phyloP scores from a whole-genome alignment of 192 early-diverging fungal species.

The Chytriomyces hyalinus region DNA sequence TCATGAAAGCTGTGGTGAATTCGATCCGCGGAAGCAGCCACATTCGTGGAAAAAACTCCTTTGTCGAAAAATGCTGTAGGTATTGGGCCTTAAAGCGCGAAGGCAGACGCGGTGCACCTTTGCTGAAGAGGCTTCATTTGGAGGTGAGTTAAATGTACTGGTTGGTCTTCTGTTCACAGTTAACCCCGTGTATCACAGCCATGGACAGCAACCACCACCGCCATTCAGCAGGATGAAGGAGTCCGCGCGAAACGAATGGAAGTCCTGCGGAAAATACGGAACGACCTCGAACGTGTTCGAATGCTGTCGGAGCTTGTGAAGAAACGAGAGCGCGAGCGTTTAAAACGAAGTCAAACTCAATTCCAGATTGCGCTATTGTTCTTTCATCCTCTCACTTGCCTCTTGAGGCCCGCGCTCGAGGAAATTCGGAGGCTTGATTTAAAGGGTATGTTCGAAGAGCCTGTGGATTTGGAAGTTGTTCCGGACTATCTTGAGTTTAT shows the following conservation, averaged over 20 bases:
- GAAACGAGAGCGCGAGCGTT: constrained; percentile 53
- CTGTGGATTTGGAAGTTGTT: constrained; percentile 68
- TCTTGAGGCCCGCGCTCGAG: constrained; percentile 68
- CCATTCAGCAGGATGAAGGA: constrained; percentile 31
- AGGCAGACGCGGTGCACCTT: constrained; percentile 86
- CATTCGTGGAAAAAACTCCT: constrained; percentile 56
- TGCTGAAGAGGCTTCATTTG: constrained; percentile 93
- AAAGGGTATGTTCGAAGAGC: constrained; percentile 68
- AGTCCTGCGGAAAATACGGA: constrained; percentile 59
- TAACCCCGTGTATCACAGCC: constrained; percentile 56
- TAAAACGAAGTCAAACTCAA: constrained; percentile 57
- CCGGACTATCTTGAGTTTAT: constrained; percentile 81
- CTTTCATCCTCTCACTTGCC: constrained; percentile 72
- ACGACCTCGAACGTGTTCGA: constrained; percentile 87
- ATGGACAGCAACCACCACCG: constrained; percentile 84
- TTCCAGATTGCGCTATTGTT: constrained; percentile 69
- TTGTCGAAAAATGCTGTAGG: constrained; percentile 74
- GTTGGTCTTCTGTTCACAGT: neutral
- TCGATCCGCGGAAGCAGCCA: constrained; percentile 17
- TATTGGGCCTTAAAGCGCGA: constrained; percentile 97
- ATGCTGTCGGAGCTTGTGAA: constrained; percentile 81
- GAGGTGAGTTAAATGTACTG: constrained; percentile 61
- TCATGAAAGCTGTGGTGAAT: constrained; percentile 57
- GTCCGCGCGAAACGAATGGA: constrained; percentile 71
- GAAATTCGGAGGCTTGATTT: constrained; percentile 74